These are phyloP conservation scores for Brassica cretica DNA, from an alignment of 345 rosid genomes.

Conservation along the genomic window DNA sequence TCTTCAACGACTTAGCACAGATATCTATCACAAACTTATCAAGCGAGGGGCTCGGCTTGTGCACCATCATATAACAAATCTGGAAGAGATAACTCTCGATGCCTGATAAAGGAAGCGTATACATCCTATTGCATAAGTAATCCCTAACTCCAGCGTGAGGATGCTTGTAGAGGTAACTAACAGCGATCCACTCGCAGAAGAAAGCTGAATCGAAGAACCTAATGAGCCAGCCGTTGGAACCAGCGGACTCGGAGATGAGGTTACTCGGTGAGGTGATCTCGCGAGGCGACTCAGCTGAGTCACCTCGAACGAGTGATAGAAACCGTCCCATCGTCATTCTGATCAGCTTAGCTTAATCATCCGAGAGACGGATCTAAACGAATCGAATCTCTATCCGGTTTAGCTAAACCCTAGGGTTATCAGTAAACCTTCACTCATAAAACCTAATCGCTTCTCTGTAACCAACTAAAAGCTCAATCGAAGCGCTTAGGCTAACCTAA, in stretches of 20 bases:
- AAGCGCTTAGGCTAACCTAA: conserved; percentile 24
- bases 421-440: conserved; percentile 35
- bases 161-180: conserved; percentile 96
- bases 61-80: conserved; percentile 91
- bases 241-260: conserved; percentile 70
- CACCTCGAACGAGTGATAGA: not conserved
- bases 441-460: conserved; percentile 9
- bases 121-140: conserved; percentile 97
- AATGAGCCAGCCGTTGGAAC: conserved; percentile 97
- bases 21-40: conserved; percentile 95
- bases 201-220: conserved; percentile 95
- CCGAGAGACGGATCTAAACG: not conserved
- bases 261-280: conserved; percentile 38
- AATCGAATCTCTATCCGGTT: conserved; percentile 18
- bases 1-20: conserved; percentile 78
- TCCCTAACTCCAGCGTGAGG: conserved; percentile 92
- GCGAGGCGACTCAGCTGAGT: not conserved
- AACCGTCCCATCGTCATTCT: conserved; percentile 6
- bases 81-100: conserved; percentile 93
- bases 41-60: conserved; percentile 95
- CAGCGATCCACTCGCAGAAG: conserved; percentile 99
- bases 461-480: conserved; percentile 25
- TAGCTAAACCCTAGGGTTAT: conserved; percentile 31
- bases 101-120: conserved; percentile 86
- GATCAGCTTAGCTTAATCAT: not conserved